Evolutionary conservation across 768 basidiomycete genomes (phyloP).

Genomic region (Auriscalpium orientale): DNA sequence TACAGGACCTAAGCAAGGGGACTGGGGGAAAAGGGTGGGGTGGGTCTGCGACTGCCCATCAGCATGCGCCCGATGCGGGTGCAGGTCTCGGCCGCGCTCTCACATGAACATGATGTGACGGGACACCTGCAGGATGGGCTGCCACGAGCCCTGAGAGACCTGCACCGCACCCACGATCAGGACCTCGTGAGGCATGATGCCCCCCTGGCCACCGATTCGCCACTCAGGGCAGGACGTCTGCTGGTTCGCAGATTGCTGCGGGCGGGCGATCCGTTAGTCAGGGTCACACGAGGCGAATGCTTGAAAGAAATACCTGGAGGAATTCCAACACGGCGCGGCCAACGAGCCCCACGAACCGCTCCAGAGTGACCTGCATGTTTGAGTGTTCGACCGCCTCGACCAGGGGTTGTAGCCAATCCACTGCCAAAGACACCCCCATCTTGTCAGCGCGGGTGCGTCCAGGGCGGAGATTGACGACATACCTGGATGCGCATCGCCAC

Average conservation of each 20-base stretch:
- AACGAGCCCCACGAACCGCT: slow-evolving; percentile 5
- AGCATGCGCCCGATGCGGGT: too few relatives aligned
- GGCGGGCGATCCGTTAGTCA: too few relatives aligned
- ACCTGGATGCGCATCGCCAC: slow-evolving; percentile 3
- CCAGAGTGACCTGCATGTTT: neutral
- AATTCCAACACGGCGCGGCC: slow-evolving; percentile 4
- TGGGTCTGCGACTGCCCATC: too few relatives aligned
- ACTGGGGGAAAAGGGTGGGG: too few relatives aligned
- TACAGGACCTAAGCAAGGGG: too few relatives aligned
- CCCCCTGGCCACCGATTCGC: neutral
- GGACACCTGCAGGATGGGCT: slow-evolving; percentile 10
- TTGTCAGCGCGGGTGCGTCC: neutral
- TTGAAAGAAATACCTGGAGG: neutral
- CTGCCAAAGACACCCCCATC: neutral
- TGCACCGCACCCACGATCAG: slow-evolving; percentile 10
- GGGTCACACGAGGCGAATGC: too few relatives aligned
- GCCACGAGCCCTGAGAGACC: slow-evolving; percentile 11
- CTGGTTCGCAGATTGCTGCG: neutral
- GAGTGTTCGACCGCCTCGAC: neutral
- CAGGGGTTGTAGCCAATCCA: slow-evolving; percentile 8
- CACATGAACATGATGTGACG: slow-evolving; percentile 1
- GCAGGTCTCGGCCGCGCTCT: too few relatives aligned
- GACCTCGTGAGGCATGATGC: slow-evolving; percentile 6
- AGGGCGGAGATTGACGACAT: neutral
- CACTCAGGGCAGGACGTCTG: neutral